phyloP scores from a whole-genome alignment of 2,329 filamentous ascomycete species.

The Orbilia quercus region DNA sequence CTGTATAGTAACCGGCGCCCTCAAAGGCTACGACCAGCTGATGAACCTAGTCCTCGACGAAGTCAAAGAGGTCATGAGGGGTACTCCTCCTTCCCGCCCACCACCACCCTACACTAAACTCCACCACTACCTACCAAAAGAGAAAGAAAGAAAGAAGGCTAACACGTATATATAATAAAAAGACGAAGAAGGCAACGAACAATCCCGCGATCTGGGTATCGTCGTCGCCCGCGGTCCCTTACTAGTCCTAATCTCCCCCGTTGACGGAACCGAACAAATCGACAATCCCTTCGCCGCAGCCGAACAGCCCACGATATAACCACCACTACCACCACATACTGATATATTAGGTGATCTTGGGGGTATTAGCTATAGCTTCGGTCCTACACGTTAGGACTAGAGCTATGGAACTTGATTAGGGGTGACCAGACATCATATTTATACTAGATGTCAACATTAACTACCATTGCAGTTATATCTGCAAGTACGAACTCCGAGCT shows the following conservation, averaged over 20 bases:
- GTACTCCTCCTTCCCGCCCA: too few species aligned
- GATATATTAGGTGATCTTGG: conserved; percentile 7
- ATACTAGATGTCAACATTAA: conserved; percentile 42
- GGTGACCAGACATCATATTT: conserved; percentile 57
- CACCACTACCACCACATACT: not conserved
- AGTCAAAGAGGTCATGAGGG: conserved; percentile 87
- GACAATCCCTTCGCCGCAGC: conserved; percentile 87
- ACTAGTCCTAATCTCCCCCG: conserved; percentile 88
- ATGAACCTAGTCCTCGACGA: conserved; percentile 98
- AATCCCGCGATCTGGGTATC: conserved; percentile 81
- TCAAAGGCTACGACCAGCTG: conserved; percentile 96
- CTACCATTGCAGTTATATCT: not conserved
- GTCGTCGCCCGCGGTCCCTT: conserved; percentile 92
- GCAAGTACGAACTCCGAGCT: too few species aligned
- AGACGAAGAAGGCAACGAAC: conserved; percentile 95
- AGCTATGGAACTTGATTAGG: too few species aligned
- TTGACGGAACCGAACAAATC: conserved; percentile 95
- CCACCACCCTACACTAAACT: conserved; percentile 22
- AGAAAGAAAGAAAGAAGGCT: too few species aligned
- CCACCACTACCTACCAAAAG: too few species aligned
- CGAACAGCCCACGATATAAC: conserved; percentile 68
- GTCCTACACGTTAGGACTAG: too few species aligned
- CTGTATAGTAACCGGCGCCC: conserved; percentile 78
- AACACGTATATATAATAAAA: conserved; percentile 32
- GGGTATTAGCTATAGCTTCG: too few species aligned